Percentiles rank a stretch among this genome's conserved stretches.
phyloP scores from a whole-genome alignment of 1,284 basidiomycete genomes.

The Trichosporon ovoides region DNA sequence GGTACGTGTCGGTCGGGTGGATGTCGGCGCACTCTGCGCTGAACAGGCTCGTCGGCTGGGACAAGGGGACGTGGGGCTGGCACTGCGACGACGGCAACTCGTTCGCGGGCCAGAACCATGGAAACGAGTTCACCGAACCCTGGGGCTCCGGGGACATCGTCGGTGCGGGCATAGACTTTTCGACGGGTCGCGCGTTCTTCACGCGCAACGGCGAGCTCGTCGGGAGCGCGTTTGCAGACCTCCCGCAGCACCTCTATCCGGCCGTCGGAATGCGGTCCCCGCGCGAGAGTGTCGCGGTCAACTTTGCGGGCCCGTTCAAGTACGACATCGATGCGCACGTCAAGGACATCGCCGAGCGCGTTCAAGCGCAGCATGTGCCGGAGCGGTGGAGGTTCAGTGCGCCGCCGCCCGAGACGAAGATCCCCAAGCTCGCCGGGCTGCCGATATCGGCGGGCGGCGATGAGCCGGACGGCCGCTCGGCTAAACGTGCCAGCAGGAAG shows the following conservation, averaged over 20 bases:
- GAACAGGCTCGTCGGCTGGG: constrained; percentile 80
- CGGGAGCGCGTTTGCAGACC: constrained; percentile 64
- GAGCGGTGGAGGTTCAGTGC: constrained; percentile 8
- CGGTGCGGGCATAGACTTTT: constrained; percentile 85
- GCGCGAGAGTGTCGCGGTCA: constrained; percentile 54
- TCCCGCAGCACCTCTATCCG: constrained; percentile 64
- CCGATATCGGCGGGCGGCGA: neutral
- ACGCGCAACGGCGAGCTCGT: constrained; percentile 80
- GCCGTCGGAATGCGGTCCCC: constrained; percentile 77
- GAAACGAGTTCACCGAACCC: constrained; percentile 65
- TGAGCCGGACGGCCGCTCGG: neutral
- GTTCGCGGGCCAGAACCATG: constrained; percentile 67
- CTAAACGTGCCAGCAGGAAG: neutral
- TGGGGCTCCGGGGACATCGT: constrained; percentile 64
- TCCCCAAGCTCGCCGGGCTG: constrained; percentile 15
- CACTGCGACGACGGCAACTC: constrained; percentile 84
- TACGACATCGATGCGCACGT: constrained; percentile 82
- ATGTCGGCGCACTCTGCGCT: constrained; percentile 57
- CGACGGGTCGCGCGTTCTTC: constrained; percentile 70
- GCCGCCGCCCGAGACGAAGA: neutral
- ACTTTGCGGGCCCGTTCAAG: constrained; percentile 75
- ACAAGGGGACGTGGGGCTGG: constrained; percentile 83
- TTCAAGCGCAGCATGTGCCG: constrained; percentile 8
- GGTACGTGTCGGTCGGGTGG: constrained; percentile 77
- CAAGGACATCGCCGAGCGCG: constrained; percentile 24